Conservation (phyloP, 257 asterid genomes). For the Gentiana dahurica region DNA sequence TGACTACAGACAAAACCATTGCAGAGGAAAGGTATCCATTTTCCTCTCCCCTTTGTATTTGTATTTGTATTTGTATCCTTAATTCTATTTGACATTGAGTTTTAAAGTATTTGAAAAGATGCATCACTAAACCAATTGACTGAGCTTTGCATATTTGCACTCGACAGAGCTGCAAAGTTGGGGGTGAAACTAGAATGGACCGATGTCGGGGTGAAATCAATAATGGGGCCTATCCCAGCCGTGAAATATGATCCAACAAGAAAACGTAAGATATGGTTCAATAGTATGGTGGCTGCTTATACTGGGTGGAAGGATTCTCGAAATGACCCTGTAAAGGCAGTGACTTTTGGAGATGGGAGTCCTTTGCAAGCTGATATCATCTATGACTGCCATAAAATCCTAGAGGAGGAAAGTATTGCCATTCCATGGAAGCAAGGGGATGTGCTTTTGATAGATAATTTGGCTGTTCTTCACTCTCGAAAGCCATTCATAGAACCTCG, state of each 20-base stretch:
- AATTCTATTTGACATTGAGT: too few relatives aligned
- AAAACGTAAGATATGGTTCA: constrained; percentile 71
- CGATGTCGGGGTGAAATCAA: constrained; percentile 47
- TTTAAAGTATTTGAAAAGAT: too few relatives aligned
- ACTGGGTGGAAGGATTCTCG: constrained; percentile 75
- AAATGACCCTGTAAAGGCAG: constrained; percentile 74
- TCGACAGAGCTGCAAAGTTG: constrained; percentile 58
- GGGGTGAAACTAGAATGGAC: constrained; percentile 86
- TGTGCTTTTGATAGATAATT: constrained; percentile 54
- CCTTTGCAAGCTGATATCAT: constrained; percentile 51
- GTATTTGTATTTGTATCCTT: constrained; percentile 1
- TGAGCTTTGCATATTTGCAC: background rate
- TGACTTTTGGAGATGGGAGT: constrained; percentile 64
- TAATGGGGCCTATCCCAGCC: constrained; percentile 87
- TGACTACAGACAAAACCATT: constrained; percentile 56
- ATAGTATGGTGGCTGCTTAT: constrained; percentile 87
- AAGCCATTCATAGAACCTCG: constrained; percentile 70
- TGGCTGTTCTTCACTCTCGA: constrained; percentile 83
- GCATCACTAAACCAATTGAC: too few relatives aligned
- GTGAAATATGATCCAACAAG: constrained; percentile 45
- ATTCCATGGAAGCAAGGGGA: constrained; percentile 85
- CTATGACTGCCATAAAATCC: constrained; percentile 47
- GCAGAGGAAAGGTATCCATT: constrained; percentile 66
- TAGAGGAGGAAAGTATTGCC: constrained; percentile 69
- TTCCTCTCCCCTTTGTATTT: constrained; percentile 3